Percentiles rank a stretch among this genome's conserved stretches.
Conservation (phyloP, 2,329 filamentous ascomycete species). For the Penicillium paneum region DNA sequence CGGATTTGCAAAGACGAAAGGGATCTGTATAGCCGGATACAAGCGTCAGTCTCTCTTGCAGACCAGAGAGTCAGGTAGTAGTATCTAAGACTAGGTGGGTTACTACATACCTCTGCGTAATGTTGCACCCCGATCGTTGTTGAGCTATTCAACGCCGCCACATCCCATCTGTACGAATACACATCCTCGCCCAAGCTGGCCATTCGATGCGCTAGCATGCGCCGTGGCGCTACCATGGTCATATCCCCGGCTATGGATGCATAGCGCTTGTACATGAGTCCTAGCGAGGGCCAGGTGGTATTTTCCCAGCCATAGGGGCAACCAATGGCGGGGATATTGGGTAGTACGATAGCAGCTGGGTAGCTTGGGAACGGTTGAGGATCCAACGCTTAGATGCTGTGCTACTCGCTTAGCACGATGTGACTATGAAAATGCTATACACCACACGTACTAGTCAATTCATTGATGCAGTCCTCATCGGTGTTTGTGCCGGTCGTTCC, state of each 20-base stretch:
- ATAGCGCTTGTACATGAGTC: slow-evolving; percentile 32
- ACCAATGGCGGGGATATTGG: slow-evolving; percentile 48
- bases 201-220: slow-evolving; percentile 29
- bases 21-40: slow-evolving; percentile 21
- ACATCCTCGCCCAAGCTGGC: slow-evolving; percentile 17
- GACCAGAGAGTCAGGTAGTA: background rate
- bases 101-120: slow-evolving; percentile 29
- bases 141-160: slow-evolving; percentile 26
- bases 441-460: slow-evolving; percentile 23
- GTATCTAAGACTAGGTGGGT: background rate
- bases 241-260: slow-evolving; percentile 32
- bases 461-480: slow-evolving; percentile 49
- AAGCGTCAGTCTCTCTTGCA: background rate
- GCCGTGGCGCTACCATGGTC: slow-evolving; percentile 29
- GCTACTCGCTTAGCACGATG: slow-evolving; percentile 10
- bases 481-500: slow-evolving; percentile 53
- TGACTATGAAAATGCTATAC: background rate
- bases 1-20: slow-evolving; percentile 33
- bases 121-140: slow-evolving; percentile 30
- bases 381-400: slow-evolving; percentile 31
- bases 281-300: slow-evolving; percentile 26
- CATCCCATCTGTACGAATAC: slow-evolving; percentile 32
- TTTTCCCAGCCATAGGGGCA: slow-evolving; percentile 46
- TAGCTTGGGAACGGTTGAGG: slow-evolving; percentile 25
- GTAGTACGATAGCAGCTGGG: slow-evolving; percentile 49